Conservation (phyloP, 1,139 yeast genomes). For the Magnusiomyces paraingens region DNA sequence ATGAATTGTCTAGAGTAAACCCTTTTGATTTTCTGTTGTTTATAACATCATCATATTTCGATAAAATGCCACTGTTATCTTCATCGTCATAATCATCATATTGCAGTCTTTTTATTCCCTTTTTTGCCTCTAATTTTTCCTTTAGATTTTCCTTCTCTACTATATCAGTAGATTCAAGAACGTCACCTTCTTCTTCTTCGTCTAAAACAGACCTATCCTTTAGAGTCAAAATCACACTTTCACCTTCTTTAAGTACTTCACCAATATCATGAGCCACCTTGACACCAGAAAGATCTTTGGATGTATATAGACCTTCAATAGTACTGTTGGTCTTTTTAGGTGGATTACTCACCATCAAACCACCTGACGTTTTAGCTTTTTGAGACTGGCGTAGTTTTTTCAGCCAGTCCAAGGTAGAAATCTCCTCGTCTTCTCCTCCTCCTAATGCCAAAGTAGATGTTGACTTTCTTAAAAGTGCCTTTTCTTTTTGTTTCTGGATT, state of each 20-base stretch:
- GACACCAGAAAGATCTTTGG: constrained; percentile 35
- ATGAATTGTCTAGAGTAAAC: constrained; percentile 26
- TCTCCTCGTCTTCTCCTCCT: constrained; percentile 24
- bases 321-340: constrained; percentile 24
- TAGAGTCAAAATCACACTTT: constrained; percentile 56
- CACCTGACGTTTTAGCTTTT: constrained; percentile 12
- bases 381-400: constrained; percentile 20
- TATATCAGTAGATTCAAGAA: constrained; percentile 43
- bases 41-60: constrained; percentile 26
- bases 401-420: constrained; percentile 19
- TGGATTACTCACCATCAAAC: constrained; percentile 7
- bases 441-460: constrained; percentile 27
- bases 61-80: constrained; percentile 18
- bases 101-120: constrained; percentile 24
- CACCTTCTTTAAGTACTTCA: constrained; percentile 38
- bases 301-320: constrained; percentile 21
- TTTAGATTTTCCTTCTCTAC: constrained; percentile 33
- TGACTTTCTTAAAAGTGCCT: constrained; percentile 22
- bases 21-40: constrained; percentile 20
- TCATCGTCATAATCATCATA: constrained; percentile 27
- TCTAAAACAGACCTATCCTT: constrained; percentile 52
- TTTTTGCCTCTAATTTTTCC: constrained; percentile 29
- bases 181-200: constrained; percentile 42
- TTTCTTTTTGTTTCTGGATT: constrained; percentile 19
- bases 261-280: constrained; percentile 42